These are phyloP conservation scores for Scolecobasidium constrictum DNA, from an alignment of 2,329 filamentous ascomycete species.

Conservation along the genomic window DNA sequence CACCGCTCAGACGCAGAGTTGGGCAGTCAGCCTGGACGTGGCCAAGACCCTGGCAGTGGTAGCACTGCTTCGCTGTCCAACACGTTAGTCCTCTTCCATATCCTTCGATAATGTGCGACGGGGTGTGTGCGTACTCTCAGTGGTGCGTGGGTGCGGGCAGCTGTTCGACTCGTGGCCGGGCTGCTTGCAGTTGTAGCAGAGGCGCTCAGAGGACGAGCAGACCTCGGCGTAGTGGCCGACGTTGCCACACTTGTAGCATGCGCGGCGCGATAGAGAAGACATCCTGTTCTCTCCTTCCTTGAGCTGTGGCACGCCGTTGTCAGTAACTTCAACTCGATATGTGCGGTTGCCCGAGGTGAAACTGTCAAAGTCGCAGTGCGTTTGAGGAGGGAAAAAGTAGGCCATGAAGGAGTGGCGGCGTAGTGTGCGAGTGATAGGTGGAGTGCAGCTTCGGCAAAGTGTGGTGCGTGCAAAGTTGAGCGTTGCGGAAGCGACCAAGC, in stretches of 20 bases:
- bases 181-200: slow-evolving; percentile 95
- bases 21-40: slow-evolving; percentile 99
- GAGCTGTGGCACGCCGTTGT: slow-evolving; percentile 6
- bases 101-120: neutral
- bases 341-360: slow-evolving; percentile 6
- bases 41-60: slow-evolving; percentile 96
- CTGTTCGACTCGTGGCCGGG: slow-evolving; percentile 91
- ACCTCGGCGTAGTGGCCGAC: slow-evolving; percentile 60
- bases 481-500: too few relatives aligned
- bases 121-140: slow-evolving; percentile 54
- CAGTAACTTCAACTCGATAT: slow-evolving; percentile 5
- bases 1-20: slow-evolving; percentile 79
- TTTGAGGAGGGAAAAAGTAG: neutral
- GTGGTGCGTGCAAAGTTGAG: too few relatives aligned
- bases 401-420: neutral
- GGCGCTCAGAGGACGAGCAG: slow-evolving; percentile 92
- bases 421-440: neutral
- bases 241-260: slow-evolving; percentile 44
- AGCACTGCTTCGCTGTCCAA: slow-evolving; percentile 84
- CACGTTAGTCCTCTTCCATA: slow-evolving; percentile 6
- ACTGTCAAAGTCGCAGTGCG: too few relatives aligned
- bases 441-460: too few relatives aligned
- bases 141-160: slow-evolving; percentile 92
- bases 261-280: slow-evolving; percentile 42
- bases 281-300: slow-evolving; percentile 22